Evolutionary conservation across 495 filamentous ascomycete species (phyloP), one percentile per base, ranked within the genome.

Genomic region (Penicillium longicatenatum): DNA sequence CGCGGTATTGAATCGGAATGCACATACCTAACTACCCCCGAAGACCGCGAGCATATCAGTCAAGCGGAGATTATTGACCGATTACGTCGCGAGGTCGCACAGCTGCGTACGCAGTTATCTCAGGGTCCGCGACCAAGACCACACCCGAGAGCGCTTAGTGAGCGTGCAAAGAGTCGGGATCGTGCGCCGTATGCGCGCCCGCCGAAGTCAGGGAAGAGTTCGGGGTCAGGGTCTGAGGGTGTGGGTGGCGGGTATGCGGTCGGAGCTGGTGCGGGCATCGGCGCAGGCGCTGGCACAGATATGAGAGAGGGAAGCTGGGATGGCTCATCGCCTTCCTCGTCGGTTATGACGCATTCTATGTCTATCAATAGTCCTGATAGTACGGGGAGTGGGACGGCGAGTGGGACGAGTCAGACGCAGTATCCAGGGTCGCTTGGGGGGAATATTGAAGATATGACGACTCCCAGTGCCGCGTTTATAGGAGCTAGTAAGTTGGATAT

Each of bases 1-100:
- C 71, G 69, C 46, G 69, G 69, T 45, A 45, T 69, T 14, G 65
- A 69, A 52, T 56, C 68, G 7, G 71, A 74, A 58, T 74, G 71
- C 57, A 64, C 62, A 16, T 74, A 74, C 54, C 61, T 68, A 24
- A 65, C 69, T 9, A 70, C 65, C 2, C 46, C 68, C 42, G 71
- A 74, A 57, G 71, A 74, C 24, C 69, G 70, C 52, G 63, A 59
- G 24, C 67, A 70, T n/a, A 74, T 74, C 43, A 64, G 62, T 50
- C 67, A 70, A 42, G 65, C 71, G 4, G 68, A 72, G 42, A 63
- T 70, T 19, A 74, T 74, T 41, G 58, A 72, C 14, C 61, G 52
- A 9, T 35, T 74, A 24, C 66, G 71, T 19, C 61, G 64, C 14
- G 69, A 74, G 43, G 59, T 74, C 49, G 59, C 60, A 8, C 60